phyloP scores from a whole-genome alignment of 176 grass and related monocot genomes.

The Oryza rufipogon region DNA sequence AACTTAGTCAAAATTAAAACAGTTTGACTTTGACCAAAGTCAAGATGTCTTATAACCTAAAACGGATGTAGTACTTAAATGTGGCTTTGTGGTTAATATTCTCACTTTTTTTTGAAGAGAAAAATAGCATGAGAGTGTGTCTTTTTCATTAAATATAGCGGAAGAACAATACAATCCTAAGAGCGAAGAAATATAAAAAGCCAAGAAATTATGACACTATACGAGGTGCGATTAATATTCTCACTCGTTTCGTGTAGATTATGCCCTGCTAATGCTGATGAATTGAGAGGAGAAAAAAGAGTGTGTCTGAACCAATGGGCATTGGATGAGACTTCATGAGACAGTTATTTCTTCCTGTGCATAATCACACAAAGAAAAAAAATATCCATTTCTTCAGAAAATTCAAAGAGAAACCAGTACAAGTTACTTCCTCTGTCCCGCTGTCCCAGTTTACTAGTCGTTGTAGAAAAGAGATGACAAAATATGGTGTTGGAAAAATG shows the following conservation, averaged over 20 bases:
- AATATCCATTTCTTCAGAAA: slow-evolving; percentile 23
- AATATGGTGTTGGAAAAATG: no score
- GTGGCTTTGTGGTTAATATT: neutral
- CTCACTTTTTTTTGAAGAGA: neutral
- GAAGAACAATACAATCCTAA: no score
- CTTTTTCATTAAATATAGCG: no score
- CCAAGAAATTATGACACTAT: no score
- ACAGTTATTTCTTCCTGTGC: neutral
- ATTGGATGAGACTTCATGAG: no score
- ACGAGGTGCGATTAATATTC: neutral
- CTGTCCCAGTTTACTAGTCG: no score
- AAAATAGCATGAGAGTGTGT: no score
- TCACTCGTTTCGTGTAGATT: slow-evolving; percentile 22
- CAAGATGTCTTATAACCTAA: no score
- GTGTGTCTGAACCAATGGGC: neutral
- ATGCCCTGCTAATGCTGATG: neutral
- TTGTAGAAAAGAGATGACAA: no score
- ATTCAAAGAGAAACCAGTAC: neutral
- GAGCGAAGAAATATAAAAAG: no score
- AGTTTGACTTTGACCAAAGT: no score
- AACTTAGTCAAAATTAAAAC: no score
- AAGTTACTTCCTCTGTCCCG: neutral
- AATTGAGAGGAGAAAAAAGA: neutral
- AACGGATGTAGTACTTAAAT: neutral
- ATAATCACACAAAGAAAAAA: slow-evolving; percentile 17